phyloP scores from a whole-genome alignment of 306 rosid species.

The Erythrophleum fordii region DNA sequence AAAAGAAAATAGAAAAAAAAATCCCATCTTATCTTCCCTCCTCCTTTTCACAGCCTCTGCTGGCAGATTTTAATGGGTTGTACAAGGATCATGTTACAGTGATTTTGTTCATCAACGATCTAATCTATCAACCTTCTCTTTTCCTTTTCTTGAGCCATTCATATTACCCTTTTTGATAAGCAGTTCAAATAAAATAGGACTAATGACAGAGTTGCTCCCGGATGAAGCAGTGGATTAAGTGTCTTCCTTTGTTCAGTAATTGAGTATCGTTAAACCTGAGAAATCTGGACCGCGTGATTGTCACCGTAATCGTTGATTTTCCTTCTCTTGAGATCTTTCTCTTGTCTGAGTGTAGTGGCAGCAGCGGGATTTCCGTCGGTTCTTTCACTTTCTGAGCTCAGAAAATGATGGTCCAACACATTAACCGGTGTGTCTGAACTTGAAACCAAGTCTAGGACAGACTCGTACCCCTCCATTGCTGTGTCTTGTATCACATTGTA shows the following conservation, averaged over 20 bases:
- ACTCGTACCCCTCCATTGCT: conserved; percentile 61
- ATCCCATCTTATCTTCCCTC: conserved; percentile 35
- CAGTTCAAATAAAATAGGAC: not conserved
- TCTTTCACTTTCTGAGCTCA: conserved; percentile 76
- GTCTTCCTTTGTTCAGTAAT: not conserved
- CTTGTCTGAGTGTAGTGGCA: conserved; percentile 37
- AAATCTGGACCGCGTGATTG: conserved; percentile 52
- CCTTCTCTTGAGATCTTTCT: conserved; percentile 67
- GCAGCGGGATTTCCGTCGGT: conserved; percentile 39
- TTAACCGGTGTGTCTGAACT: conserved; percentile 73
- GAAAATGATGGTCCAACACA: conserved; percentile 80
- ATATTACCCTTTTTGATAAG: not conserved
- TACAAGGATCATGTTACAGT: conserved; percentile 47
- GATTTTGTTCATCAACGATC: conserved; percentile 38
- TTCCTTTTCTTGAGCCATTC: conserved; percentile 14
- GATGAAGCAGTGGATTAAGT: not conserved
- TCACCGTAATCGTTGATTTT: conserved; percentile 48
- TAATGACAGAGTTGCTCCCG: not conserved
- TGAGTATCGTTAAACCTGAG: conserved; percentile 50
- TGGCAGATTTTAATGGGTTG: conserved; percentile 39
- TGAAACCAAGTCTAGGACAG: conserved; percentile 49
- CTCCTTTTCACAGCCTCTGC: conserved; percentile 35
- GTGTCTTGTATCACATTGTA: conserved; percentile 58
- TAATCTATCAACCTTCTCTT: conserved; percentile 38
- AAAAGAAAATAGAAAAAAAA: not conserved